phyloP scores from a whole-genome alignment of 495 filamentous ascomycete genomes.

The Pseudotulostoma volvatum region DNA sequence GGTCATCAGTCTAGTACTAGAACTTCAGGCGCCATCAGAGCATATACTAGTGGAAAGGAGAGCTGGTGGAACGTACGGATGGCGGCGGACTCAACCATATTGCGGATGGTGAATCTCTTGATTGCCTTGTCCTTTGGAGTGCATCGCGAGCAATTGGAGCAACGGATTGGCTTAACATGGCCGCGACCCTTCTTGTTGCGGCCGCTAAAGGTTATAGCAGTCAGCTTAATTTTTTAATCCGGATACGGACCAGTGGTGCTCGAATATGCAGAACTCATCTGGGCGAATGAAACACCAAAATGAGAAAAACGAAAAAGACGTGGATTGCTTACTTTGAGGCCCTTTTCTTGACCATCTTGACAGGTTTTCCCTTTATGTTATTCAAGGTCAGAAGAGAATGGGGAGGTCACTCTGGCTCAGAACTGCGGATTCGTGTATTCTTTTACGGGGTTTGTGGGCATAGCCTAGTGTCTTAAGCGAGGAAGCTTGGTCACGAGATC shows the following conservation, averaged over 20 bases:
- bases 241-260: too few species aligned
- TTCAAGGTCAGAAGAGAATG: too few species aligned
- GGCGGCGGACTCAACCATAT: slow-evolving; percentile 99
- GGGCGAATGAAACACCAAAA: neutral
- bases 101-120: slow-evolving; percentile 99
- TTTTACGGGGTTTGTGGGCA: too few species aligned
- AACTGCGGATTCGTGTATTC: too few species aligned
- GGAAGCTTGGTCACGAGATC: too few species aligned
- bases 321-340: slow-evolving; percentile 66
- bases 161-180: slow-evolving; percentile 98
- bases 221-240: too few species aligned
- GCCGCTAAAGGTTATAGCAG: slow-evolving; percentile 41
- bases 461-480: too few species aligned
- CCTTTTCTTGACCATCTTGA: slow-evolving; percentile 99
- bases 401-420: too few species aligned
- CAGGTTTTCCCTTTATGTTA: too few species aligned
- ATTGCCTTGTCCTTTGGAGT: slow-evolving; percentile 99
- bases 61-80: slow-evolving; percentile 67
- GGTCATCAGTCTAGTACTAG: too few species aligned
- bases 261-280: neutral
- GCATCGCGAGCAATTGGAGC: slow-evolving; percentile 99
- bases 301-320: neutral
- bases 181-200: slow-evolving; percentile 99
- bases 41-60: too few species aligned
- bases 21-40: too few species aligned